Conservation (phyloP, 2,329 filamentous ascomycete species). For the Diaporthe citrichinensis region DNA sequence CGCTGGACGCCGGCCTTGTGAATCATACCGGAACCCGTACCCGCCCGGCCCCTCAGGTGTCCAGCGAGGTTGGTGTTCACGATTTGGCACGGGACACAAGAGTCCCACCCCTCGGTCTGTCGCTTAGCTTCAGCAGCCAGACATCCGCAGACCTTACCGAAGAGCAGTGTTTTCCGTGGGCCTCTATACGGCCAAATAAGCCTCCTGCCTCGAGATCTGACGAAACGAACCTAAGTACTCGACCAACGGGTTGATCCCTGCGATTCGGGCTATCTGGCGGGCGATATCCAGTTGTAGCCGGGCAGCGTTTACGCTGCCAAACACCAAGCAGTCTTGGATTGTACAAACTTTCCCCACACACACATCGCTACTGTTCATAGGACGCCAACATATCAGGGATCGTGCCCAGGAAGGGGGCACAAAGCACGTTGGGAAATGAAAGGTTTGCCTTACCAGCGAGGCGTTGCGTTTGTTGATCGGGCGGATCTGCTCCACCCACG, state of each 20-base stretch:
- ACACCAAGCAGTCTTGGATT: conserved; percentile 8
- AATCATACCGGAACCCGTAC: neutral
- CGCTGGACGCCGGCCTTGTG: neutral
- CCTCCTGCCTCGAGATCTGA: neutral
- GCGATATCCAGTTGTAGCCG: conserved; percentile 10
- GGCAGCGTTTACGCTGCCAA: conserved; percentile 4
- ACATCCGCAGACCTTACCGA: conserved; percentile 10
- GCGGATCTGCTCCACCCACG: neutral
- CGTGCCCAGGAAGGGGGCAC: neutral
- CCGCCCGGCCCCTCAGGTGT: neutral
- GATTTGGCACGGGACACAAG: neutral
- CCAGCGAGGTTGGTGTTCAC: neutral
- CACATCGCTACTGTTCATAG: conserved; percentile 27
- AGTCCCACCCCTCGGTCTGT: neutral
- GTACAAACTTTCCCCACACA: neutral
- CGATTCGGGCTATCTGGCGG: neutral
- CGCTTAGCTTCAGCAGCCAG: conserved; percentile 11
- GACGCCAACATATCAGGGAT: neutral
- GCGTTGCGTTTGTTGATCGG: conserved; percentile 28
- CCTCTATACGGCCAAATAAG: neutral
- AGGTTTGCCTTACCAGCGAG: conserved; percentile 30
- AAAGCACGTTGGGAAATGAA: neutral
- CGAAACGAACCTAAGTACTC: neutral
- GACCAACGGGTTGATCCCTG: neutral
- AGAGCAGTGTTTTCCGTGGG: conserved; percentile 24